A percentile compares a stretch with the other conserved stretches of the same genome.
These are phyloP conservation scores for Pyrus pyrifolia DNA, from an alignment of 306 rosid species.

Conservation along the genomic window DNA sequence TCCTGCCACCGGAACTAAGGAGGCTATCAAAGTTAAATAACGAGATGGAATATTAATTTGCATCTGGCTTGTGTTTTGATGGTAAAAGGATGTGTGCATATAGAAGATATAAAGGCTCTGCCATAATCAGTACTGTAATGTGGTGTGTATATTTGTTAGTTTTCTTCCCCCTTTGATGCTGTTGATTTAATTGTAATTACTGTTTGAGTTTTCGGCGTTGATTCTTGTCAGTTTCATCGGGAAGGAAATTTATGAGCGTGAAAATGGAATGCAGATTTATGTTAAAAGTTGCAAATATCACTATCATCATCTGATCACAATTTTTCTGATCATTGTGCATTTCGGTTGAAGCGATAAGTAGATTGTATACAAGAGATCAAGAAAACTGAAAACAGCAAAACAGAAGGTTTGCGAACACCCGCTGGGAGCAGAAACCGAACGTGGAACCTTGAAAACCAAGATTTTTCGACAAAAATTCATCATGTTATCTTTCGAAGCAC, in stretches of 20 bases:
- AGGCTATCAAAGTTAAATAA: conserved; percentile 63
- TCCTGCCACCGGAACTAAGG: conserved; percentile 48
- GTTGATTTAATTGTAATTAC: conserved; percentile 33
- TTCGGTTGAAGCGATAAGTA: not conserved
- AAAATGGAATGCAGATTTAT: not conserved
- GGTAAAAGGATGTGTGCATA: conserved; percentile 39
- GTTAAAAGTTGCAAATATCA: not conserved
- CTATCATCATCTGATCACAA: not conserved
- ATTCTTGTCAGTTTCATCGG: conserved; percentile 8
- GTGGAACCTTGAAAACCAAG: not conserved
- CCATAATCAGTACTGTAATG: conserved; percentile 28
- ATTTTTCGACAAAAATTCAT: not conserved
- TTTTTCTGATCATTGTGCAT: not conserved
- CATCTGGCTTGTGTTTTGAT: conserved; percentile 35
- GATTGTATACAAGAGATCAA: not conserved
- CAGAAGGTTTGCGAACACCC: not conserved
- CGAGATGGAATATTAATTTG: conserved; percentile 13
- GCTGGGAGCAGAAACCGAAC: not conserved
- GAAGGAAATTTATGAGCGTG: conserved; percentile 7
- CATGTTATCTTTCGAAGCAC: not conserved
- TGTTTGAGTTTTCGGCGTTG: conserved; percentile 14
- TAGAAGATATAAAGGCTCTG: conserved; percentile 42
- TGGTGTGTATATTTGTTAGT: conserved; percentile 26
- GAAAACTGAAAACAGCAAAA: not conserved
- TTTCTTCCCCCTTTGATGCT: conserved; percentile 8